Evolutionary conservation across 139 green algal genomes (phyloP), one percentile per base, ranked within the genome.

Genomic region (Edaphochlamys debaryana): DNA sequence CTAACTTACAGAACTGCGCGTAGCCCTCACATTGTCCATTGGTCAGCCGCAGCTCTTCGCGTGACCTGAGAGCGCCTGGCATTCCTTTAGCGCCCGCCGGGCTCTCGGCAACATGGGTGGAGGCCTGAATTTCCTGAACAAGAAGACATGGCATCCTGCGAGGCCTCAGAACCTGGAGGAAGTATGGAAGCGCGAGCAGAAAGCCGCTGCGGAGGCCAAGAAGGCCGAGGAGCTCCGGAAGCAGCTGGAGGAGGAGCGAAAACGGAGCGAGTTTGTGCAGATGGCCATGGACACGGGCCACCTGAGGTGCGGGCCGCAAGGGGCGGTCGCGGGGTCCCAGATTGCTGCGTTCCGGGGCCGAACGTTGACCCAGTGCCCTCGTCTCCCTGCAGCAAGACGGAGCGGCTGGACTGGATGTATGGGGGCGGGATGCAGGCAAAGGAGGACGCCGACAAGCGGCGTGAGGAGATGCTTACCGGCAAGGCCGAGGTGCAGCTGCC

Each of bases 321-420:
- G n/a, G n/a, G n/a, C n/a, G n/a, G n/a, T n/a, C n/a, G n/a, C n/a
- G n/a, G 30, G n/a, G 62, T 11, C n/a, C 32, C 20, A 9, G 50
- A 58, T 58, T 19, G 50, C 50, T 19, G 6, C 50, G 6, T 58
- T 58, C n/a, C n/a, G n/a, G n/a, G n/a, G n/a, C n/a, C n/a, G n/a
- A n/a, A n/a, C n/a, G n/a, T n/a, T n/a, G n/a, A n/a, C n/a, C n/a
- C n/a, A n/a, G n/a, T n/a, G n/a, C n/a, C n/a, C 69, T 77, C 15
- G 36, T 29, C 13, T 58, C 17, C 23, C 4, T 54, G 48, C 86
- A 92, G 88, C 69, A 82, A 88, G 25, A 69, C 86, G 19, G 93
- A 97, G 62, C 89, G 95, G 1, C 79, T 99, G 76, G 97, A 99
- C 74, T 99, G 98, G 95, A 98, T 99, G 96, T 99, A 99, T 84